Conservation (phyloP, 345 rosid genomes). For the Linum trigynum region DNA sequence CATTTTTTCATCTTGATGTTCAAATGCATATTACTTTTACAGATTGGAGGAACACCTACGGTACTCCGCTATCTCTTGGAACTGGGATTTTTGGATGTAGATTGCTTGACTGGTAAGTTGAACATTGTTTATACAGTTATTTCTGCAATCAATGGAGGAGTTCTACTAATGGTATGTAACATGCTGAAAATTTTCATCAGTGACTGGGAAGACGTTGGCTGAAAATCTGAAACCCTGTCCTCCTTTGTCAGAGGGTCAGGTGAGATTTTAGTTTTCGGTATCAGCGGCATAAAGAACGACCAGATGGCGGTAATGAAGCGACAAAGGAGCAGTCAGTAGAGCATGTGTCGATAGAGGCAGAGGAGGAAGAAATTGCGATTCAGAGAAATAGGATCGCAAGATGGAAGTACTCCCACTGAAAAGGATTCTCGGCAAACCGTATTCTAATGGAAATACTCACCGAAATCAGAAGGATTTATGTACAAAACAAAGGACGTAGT, state of each 20-base stretch:
- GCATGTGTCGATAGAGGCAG: too few relatives aligned
- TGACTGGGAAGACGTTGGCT: conserved; percentile 89
- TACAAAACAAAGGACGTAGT: too few relatives aligned
- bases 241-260: conserved; percentile 71
- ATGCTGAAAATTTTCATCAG: conserved; percentile 28
- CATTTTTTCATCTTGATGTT: neutral
- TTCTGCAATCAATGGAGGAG: conserved; percentile 2
- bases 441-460: too few relatives aligned
- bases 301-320: too few relatives aligned
- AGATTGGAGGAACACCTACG: conserved; percentile 81
- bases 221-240: conserved; percentile 68
- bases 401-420: too few relatives aligned
- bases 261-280: conserved; percentile 13
- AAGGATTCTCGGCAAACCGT: too few relatives aligned
- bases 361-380: too few relatives aligned
- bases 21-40: conserved; percentile 3
- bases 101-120: conserved; percentile 65
- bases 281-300: too few relatives aligned
- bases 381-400: too few relatives aligned
- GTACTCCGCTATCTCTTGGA: conserved; percentile 62
- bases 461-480: too few relatives aligned
- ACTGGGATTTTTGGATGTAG: conserved; percentile 52
- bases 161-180: neutral
- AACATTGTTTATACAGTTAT: conserved; percentile 2
- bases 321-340: too few relatives aligned